These are phyloP conservation scores for Neckera pumila DNA, from an alignment of 225 moss, liverwort and hornwort species.

Conservation along the genomic window DNA sequence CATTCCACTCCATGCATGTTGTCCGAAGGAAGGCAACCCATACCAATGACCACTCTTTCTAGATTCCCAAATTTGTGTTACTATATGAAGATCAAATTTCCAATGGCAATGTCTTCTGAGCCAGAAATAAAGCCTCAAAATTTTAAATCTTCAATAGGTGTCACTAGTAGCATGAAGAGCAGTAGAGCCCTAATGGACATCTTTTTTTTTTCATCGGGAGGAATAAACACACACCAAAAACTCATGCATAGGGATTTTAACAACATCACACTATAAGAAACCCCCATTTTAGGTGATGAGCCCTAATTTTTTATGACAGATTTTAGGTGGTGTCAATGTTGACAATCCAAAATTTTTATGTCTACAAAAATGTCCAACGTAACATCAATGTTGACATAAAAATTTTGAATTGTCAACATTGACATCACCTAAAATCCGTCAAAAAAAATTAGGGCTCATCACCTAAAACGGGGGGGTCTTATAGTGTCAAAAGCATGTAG, in stretches of 20 bases:
- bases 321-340: too few species aligned
- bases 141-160: background rate
- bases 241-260: too few species aligned
- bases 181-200: accelerated
- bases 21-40: accelerated
- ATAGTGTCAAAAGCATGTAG: accelerated
- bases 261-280: too few species aligned
- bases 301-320: accelerated
- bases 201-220: accelerated
- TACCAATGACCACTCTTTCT: background rate
- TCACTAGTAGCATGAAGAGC: accelerated
- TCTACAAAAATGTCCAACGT: too few species aligned
- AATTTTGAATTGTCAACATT: too few species aligned
- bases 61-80: background rate
- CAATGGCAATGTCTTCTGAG: accelerated
- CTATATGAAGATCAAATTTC: accelerated
- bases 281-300: too few species aligned
- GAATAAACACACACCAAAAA: background rate
- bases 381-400: too few species aligned
- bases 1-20: background rate
- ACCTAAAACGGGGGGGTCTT: too few species aligned
- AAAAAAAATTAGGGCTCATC: too few species aligned
- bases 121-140: accelerated
- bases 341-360: too few species aligned
- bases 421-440: too few species aligned